A percentile compares a stretch with the other conserved stretches of the same genome.
Evolutionary conservation across 1,284 basidiomycete genomes (phyloP).

Genomic region (Bjerkandera adusta): DNA sequence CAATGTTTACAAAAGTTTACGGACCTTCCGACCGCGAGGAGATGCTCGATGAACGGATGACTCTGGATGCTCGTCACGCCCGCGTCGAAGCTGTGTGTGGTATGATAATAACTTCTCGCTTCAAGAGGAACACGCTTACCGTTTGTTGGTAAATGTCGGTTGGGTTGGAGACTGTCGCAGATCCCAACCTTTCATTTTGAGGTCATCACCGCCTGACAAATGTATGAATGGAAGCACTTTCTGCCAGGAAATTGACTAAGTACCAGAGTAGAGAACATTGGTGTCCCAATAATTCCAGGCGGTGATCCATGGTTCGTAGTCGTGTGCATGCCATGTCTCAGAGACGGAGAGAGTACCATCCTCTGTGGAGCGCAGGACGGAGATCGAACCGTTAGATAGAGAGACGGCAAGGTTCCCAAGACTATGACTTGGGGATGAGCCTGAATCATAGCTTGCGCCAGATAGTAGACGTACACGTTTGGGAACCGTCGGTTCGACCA

Average conservation of each 20-base stretch:
- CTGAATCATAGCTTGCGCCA: not conserved
- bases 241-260: not conserved
- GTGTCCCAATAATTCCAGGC: constrained; percentile 87
- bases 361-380: constrained; percentile 51
- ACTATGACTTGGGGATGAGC: constrained; percentile 5
- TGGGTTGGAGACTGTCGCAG: constrained; percentile 58
- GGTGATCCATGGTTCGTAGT: constrained; percentile 93
- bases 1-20: not conserved
- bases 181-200: constrained; percentile 92
- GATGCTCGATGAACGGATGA: constrained; percentile 76
- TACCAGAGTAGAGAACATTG: constrained; percentile 83
- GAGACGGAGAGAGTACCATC: constrained; percentile 42
- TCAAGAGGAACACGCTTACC: constrained; percentile 39
- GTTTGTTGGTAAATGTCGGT: constrained; percentile 74
- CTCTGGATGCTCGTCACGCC: constrained; percentile 92
- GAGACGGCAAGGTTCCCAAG: constrained; percentile 72
- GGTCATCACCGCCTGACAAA: constrained; percentile 87
- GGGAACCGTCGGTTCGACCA: constrained; percentile 70
- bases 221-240: not conserved
- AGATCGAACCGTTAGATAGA: constrained; percentile 74
- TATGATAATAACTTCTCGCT: constrained; percentile 1
- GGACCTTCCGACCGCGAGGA: constrained; percentile 83
- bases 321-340: constrained; percentile 84
- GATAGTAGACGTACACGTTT: constrained; percentile 23
- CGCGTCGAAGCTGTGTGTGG: constrained; percentile 72